These are phyloP conservation scores for Candida pini DNA, from an alignment of 805 yeast genomes.

Conservation along the genomic window DNA sequence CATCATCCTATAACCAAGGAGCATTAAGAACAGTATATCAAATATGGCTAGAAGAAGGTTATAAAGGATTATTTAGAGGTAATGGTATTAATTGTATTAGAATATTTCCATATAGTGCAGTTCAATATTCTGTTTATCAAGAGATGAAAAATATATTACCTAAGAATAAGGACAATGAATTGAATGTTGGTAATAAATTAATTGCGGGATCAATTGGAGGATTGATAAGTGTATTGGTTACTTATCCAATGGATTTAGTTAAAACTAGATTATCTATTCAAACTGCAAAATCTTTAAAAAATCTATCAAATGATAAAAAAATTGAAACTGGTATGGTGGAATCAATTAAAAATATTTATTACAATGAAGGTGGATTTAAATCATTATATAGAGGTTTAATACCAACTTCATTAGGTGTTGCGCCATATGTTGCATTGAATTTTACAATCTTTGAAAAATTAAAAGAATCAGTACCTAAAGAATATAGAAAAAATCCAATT, in stretches of 20 bases:
- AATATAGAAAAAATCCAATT: slow-evolving; percentile 27
- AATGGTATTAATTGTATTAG: slow-evolving; percentile 86
- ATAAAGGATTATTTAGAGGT: slow-evolving; percentile 84
- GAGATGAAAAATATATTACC: slow-evolving; percentile 40
- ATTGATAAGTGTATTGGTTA: slow-evolving; percentile 66
- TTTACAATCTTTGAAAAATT: slow-evolving; percentile 84
- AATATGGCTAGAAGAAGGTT: slow-evolving; percentile 89
- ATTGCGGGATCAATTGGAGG: slow-evolving; percentile 82
- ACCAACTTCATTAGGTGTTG: slow-evolving; percentile 93
- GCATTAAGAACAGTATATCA: slow-evolving; percentile 66
- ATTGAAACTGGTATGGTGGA: slow-evolving; percentile 69
- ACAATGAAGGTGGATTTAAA: slow-evolving; percentile 71
- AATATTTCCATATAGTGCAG: slow-evolving; percentile 91
- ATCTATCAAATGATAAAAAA: slow-evolving; percentile 29
- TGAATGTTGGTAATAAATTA: slow-evolving; percentile 55
- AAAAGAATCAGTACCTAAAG: slow-evolving; percentile 46
- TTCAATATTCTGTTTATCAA: slow-evolving; percentile 85
- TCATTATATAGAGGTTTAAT: slow-evolving; percentile 80
- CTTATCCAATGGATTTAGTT: slow-evolving; percentile 89
- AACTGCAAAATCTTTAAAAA: slow-evolving; percentile 57
- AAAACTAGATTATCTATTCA: slow-evolving; percentile 86
- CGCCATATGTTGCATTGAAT: slow-evolving; percentile 92
- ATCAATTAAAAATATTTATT: slow-evolving; percentile 54
- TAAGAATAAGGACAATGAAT: slow-evolving; percentile 27
- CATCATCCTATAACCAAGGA: slow-evolving; percentile 47